Conservation (phyloP, 805 yeast genomes). For the Starmerella stigmatis region DNA sequence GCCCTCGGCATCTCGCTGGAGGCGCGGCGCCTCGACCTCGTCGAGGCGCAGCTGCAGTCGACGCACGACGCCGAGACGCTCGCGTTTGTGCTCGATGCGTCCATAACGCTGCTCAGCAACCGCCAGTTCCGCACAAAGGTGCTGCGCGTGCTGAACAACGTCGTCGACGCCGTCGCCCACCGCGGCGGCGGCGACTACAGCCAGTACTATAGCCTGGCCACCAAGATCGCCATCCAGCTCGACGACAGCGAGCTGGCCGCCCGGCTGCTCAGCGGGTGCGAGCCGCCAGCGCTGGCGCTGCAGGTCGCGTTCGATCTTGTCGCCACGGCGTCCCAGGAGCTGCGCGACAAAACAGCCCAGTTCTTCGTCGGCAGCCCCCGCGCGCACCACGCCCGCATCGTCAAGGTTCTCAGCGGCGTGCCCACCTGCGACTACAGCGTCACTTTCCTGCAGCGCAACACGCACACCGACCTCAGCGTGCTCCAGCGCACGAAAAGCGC, state of each 20-base stretch:
- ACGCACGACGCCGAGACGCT: conserved; percentile 28
- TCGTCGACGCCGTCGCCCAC: conserved; percentile 37
- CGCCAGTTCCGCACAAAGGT: conserved; percentile 57
- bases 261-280: conserved; percentile 51
- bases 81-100: conserved; percentile 58
- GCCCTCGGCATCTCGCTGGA: conserved; percentile 89
- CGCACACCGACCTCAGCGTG: conserved; percentile 74
- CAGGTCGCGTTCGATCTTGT: conserved; percentile 95
- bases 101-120: conserved; percentile 55
- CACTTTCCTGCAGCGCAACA: conserved; percentile 76
- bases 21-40: conserved; percentile 73
- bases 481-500: conserved; percentile 69
- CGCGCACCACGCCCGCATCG: conserved; percentile 37
- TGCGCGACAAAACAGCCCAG: conserved; percentile 45
- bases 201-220: conserved; percentile 74
- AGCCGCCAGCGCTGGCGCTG: conserved; percentile 54
- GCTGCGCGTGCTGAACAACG: conserved; percentile 49
- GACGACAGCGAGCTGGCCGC: conserved; percentile 66
- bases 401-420: conserved; percentile 72
- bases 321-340: conserved; percentile 80
- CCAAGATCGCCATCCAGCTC: conserved; percentile 79
- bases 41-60: conserved; percentile 43
- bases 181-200: conserved; percentile 32
- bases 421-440: conserved; percentile 90
- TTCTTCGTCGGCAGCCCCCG: conserved; percentile 26